Conservation (phyloP, 352 stramenopile genomes). For the Aphanomyces euteiches region DNA sequence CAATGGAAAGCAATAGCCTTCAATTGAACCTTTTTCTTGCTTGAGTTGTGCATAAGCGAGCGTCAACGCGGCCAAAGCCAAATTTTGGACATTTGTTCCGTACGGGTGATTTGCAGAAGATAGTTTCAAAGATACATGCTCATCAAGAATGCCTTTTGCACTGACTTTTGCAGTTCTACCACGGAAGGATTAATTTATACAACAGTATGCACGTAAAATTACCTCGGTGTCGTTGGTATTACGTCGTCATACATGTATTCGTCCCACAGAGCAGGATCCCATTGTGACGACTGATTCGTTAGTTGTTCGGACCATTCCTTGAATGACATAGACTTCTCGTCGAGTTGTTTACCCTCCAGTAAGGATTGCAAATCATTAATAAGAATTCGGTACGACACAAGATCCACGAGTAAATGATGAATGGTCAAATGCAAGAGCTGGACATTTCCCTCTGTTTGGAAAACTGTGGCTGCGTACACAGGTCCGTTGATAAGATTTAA, state of each 20-base stretch:
- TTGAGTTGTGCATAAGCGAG: background rate
- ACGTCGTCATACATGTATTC: background rate
- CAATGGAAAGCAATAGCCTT: background rate
- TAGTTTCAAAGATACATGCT: background rate
- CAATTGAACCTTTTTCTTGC: background rate
- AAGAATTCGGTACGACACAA: slow-evolving; percentile 3
- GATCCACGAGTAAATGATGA: slow-evolving; percentile 5
- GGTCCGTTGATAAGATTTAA: background rate
- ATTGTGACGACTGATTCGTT: background rate
- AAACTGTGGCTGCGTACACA: background rate
- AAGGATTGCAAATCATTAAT: background rate
- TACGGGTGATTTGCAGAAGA: background rate
- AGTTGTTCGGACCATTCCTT: background rate
- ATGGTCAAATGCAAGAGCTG: background rate
- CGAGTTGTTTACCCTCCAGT: background rate
- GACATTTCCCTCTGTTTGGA: background rate
- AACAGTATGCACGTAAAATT: background rate
- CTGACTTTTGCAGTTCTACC: background rate
- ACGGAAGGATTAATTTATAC: background rate
- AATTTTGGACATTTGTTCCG: slow-evolving; percentile 5
- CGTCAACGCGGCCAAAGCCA: background rate
- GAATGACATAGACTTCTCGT: background rate
- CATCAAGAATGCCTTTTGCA: background rate
- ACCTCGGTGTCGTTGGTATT: background rate
- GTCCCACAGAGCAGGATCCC: background rate